Percentiles rank a stretch among this genome's conserved stretches.
Conservation (phyloP, 306 rosid species). For the Senna siamea region DNA sequence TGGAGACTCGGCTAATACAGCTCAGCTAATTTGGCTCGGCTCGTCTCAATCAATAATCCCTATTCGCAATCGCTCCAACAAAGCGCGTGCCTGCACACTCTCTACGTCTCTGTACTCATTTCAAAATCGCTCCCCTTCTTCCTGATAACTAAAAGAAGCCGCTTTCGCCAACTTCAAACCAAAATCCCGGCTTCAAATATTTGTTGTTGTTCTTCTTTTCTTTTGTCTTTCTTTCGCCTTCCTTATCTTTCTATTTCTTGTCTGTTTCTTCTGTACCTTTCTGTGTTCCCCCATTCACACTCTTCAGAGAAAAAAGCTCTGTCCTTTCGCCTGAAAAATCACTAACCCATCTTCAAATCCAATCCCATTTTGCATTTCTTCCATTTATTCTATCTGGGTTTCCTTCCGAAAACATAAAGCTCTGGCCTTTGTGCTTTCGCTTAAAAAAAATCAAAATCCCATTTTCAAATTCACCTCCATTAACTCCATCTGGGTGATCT, state of each 20-base stretch:
- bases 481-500: constrained; percentile 46
- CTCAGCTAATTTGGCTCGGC: constrained; percentile 13
- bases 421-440: constrained; percentile 16
- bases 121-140: constrained; percentile 21
- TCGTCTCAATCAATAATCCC: not conserved
- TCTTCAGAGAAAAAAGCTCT: not conserved
- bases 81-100: constrained; percentile 21
- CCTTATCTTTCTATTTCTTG: not conserved
- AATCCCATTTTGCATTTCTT: too few species aligned
- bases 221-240: not conserved
- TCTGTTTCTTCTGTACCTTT: not conserved
- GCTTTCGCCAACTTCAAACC: constrained; percentile 45
- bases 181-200: constrained; percentile 41
- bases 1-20: not conserved
- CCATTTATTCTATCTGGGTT: too few species aligned
- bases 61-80: not conserved
- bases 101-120: constrained; percentile 26
- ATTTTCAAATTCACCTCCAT: not conserved
- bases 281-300: not conserved
- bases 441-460: not conserved
- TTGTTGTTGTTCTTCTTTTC: not conserved
- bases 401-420: too few species aligned
- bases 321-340: too few species aligned
- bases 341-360: too few species aligned
- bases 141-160: not conserved